Evolutionary conservation across 306 rosid genomes (phyloP), one percentile per base, ranked within the genome.

Genomic region (Quillaja saponaria): DNA sequence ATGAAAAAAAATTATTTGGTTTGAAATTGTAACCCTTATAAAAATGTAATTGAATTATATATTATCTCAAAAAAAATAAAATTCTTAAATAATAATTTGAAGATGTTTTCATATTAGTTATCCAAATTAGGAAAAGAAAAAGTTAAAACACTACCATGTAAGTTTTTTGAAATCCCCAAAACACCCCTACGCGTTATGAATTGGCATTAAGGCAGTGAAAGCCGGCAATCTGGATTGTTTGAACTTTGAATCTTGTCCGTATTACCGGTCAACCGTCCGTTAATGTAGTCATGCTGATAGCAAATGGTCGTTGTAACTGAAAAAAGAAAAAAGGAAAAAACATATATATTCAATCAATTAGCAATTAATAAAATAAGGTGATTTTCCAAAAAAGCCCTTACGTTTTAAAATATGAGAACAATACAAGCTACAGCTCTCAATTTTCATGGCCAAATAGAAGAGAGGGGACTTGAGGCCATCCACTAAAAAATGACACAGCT

Each of bases 231-330:
- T 45, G 40, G 7, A 8, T 12, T 39, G 44, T 15, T 10, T 12
- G n/a, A 16, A 28, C 11, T 11, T 10, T 42, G 42, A 10, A 62
- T 10, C 47, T 51, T 45, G 80, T 71, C 64, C 71, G 35, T 13
- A 39, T 60, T 64, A 68, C 74, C 67, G 84, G 94, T 83, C 86
- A 85, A 80, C 83, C 61, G 71, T 52, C 77, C 87, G 82, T 75
- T 78, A 81, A 83, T 82, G 67, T 63, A 69, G 95, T 75, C 71
- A 71, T 58, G 54, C 72, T 61, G 21, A 59, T 49, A 52, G 76
- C 79, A 69, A 79, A 75, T 78, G 69, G 73, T 78, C 46, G 82
- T 82, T 84, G 83, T 38, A 82, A 86, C 85, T 16, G 86, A 84
- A 76, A 65, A 19, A 20, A 55, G 35, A 45, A 50, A 13, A 39